phyloP scores from a whole-genome alignment of 352 stramenopile species.

The Phytophthora macrochlamydospora region DNA sequence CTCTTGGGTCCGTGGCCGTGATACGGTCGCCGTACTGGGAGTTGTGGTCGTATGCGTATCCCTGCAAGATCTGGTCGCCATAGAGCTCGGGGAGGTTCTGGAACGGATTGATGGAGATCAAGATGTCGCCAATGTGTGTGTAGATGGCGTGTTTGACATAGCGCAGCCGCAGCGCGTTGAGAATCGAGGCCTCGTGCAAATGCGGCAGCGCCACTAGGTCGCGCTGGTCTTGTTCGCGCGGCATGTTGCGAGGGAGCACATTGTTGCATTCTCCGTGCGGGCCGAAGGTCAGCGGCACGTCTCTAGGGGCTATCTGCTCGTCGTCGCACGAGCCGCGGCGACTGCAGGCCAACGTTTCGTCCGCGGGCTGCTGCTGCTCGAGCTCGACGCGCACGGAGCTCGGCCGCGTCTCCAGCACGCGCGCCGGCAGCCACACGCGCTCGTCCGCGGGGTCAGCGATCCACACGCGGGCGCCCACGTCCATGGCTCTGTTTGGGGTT shows the following conservation, averaged over 20 bases:
- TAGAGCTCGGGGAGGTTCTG: constrained; percentile 77
- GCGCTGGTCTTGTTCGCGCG: constrained; percentile 64
- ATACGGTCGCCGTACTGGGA: constrained; percentile 15
- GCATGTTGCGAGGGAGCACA: constrained; percentile 73
- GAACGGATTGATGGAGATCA: constrained; percentile 90
- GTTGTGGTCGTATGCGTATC: constrained; percentile 46
- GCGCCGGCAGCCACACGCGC: constrained; percentile 67
- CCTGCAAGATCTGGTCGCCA: constrained; percentile 48
- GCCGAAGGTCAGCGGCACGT: constrained; percentile 45
- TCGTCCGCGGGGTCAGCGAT: constrained; percentile 55
- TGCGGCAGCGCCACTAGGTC: constrained; percentile 85
- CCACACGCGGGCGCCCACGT: constrained; percentile 76
- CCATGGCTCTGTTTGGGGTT: constrained; percentile 46
- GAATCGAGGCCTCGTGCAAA: constrained; percentile 85
- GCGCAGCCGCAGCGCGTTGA: constrained; percentile 75
- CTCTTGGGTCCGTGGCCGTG: constrained; percentile 9
- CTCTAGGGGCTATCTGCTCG: constrained; percentile 11
- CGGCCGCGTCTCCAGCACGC: constrained; percentile 26
- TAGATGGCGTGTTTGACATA: constrained; percentile 88
- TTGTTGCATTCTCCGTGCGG: constrained; percentile 64
- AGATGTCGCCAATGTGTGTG: constrained; percentile 86
- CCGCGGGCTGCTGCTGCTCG: constrained; percentile 6
- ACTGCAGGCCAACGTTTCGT: constrained; percentile 10
- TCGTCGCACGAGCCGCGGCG: constrained; percentile 17
- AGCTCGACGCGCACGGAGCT: constrained; percentile 33